Evolutionary conservation across 2,329 filamentous ascomycete species (phyloP).

Genomic region (Teratosphaeria pseudoeucalypti): DNA sequence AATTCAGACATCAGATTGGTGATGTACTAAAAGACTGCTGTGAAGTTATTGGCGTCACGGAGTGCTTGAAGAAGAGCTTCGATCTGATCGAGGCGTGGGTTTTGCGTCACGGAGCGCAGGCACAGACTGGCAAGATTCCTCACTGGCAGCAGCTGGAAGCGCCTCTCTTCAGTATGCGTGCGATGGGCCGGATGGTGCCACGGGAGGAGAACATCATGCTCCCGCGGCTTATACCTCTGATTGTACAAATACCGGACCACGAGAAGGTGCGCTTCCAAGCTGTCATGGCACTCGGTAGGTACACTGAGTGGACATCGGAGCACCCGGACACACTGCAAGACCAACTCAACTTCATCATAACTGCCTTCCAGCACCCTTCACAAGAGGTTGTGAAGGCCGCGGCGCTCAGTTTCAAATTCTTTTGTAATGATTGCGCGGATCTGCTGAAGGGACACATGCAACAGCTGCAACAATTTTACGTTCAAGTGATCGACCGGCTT

Average conservation of each 20-base stretch:
- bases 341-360: constrained; percentile 92
- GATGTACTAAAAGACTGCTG: constrained; percentile 96
- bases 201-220: constrained; percentile 78
- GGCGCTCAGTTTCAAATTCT: constrained; percentile 90
- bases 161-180: constrained; percentile 86
- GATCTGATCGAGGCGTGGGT: constrained; percentile 82
- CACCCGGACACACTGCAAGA: constrained; percentile 86
- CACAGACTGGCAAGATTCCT: constrained; percentile 64
- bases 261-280: constrained; percentile 98
- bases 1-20: constrained; percentile 94
- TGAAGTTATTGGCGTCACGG: constrained; percentile 86
- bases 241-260: constrained; percentile 89
- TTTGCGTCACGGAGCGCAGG: constrained; percentile 65
- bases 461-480: constrained; percentile 86
- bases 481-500: constrained; percentile 76
- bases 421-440: constrained; percentile 88
- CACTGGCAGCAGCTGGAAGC: constrained; percentile 96
- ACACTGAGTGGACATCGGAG: constrained; percentile 94
- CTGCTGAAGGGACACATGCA: constrained; percentile 72
- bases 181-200: constrained; percentile 93
- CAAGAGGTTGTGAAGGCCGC: constrained; percentile 86
- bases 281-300: constrained; percentile 92
- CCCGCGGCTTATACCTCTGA: constrained; percentile 80
- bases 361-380: constrained; percentile 78
- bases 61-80: constrained; percentile 84